Evolutionary conservation across 75 land plant genomes (phyloP), one percentile per base, ranked within the genome.

Genomic region (Pinus tabuliformis): DNA sequence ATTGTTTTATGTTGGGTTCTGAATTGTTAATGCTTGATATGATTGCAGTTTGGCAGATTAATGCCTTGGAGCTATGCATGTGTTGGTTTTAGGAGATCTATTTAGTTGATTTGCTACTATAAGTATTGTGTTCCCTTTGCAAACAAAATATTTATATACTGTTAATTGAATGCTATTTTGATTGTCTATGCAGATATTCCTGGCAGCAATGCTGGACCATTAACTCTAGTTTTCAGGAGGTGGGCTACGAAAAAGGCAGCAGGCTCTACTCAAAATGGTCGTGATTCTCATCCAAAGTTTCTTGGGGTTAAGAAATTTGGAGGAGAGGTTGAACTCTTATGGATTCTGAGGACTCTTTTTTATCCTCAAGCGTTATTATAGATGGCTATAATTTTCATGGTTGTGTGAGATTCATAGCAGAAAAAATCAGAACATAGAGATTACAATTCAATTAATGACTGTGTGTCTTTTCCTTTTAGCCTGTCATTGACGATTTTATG

Each of bases 191-290:
- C 74, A 73, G 74, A 73, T 52, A 20, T 73, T 73, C 74, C 58
- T 26, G 74, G 74, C 11, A 56, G 74, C 58, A 56, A 56, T 65
- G 86, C 80, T 77, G 90, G 76, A 66, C 91, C 88, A 30, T 37
- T 87, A 61, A 83, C 77, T 58, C 77, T 94, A 76, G 57, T 95
- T 68, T 79, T 93, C 66, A 87, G 83, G 79, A 81, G 97, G 24
- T 96, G 97, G 99, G 99, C 99, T 72, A 91, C 97, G 28, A 96
- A 96, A 78, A 96, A 91, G 78, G 85, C 92, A 22, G 97, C 89
- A 59, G 99, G 99, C 14, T 93, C 94, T 8, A 89, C 98, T 5
- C 84, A 94, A 59, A 96, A 96, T 79, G 99, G 99, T 14, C 82
- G 94, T 7, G 99, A 96, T 84, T 93, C 97, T 9, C 79, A 80